Evolutionary conservation across 2,329 filamentous ascomycete genomes (phyloP).

Genomic region (Aspergillus spinulosporus): DNA sequence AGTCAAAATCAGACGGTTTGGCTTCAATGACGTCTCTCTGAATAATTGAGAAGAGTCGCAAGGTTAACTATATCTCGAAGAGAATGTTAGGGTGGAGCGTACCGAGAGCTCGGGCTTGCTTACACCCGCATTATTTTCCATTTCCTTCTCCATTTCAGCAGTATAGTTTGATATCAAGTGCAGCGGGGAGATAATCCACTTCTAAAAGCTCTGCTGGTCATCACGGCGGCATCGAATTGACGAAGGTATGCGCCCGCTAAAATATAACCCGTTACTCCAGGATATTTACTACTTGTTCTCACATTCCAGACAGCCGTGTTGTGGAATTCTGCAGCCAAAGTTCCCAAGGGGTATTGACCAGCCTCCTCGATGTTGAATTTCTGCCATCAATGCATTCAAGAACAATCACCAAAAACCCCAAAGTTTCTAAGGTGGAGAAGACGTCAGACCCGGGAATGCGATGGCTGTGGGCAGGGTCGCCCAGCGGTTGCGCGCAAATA

Average conservation of each 20-base stretch:
- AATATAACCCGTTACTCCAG: neutral
- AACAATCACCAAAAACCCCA: neutral
- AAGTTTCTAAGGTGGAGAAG: neutral
- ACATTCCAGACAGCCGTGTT: neutral
- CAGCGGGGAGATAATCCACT: neutral
- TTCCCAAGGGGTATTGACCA: neutral
- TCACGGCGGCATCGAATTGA: neutral
- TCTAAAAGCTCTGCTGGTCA: neutral
- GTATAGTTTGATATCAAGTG: neutral
- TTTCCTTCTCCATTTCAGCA: neutral
- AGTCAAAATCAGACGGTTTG: neutral
- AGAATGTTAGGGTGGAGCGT: neutral
- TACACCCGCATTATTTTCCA: conserved; percentile 3
- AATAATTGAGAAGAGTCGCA: neutral
- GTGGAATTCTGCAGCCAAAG: neutral
- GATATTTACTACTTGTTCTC: neutral
- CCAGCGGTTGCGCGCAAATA: neutral
- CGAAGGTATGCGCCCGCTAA: neutral
- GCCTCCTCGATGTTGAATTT: neutral
- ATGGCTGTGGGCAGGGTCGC: neutral
- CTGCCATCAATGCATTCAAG: neutral
- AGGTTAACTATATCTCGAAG: neutral
- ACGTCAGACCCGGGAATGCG: neutral
- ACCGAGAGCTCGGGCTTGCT: neutral
- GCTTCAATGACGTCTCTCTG: neutral